Base-by-base conservation (phyloP, 2,329 filamentous ascomycete species). In the Dothideomycetes sp. region DNA sequence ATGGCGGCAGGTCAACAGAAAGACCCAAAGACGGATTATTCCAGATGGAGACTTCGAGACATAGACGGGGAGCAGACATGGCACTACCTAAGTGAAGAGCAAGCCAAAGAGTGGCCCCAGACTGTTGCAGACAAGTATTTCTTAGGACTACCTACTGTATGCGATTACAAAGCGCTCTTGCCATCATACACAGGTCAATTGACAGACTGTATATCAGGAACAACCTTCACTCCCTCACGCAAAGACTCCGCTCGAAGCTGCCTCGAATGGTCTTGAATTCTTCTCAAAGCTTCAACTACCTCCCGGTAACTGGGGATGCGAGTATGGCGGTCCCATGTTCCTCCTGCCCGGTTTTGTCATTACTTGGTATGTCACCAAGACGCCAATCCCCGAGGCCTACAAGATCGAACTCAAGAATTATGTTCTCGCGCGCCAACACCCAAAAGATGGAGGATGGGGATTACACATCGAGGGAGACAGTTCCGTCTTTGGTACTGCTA, bases 241-340 rank as follows among this genome's bases (percentile, higher is more conserved):
- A 3, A 76, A 77, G 46, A 87, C 70, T 3, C 81, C 89, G 4
- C 70, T 91, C 43, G 76, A 91, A 49, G 71, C 85, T 4, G 86
- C 85, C 3, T 69, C 73, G 45, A 98, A 98, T 64, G 87, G 82
- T 25, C 71, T 96, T 40, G 68, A 75, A 3, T 96, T 94, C 68
- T 94, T 93, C 66, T 84, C 88, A 43, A 76, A 89, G 48, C 74
- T 96, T 17, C 91, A 98, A 60, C 71, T 95, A 1, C 78, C 82
- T 11, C 82, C 85, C 1, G 91, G 91, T 4, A 85, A 95, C 56
- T 98, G 91, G 91, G 91, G 73, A 4, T 96, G 89, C 65, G 91
- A 98, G 60, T 98, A 98, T 65, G 91, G 91, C 41, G 91, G 91
- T 0, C 91, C 91, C 4, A 89, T 95, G 84, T 98, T 98, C 57